Conservation (phyloP, 768 basidiomycete species). For the Russula abietina region DNA sequence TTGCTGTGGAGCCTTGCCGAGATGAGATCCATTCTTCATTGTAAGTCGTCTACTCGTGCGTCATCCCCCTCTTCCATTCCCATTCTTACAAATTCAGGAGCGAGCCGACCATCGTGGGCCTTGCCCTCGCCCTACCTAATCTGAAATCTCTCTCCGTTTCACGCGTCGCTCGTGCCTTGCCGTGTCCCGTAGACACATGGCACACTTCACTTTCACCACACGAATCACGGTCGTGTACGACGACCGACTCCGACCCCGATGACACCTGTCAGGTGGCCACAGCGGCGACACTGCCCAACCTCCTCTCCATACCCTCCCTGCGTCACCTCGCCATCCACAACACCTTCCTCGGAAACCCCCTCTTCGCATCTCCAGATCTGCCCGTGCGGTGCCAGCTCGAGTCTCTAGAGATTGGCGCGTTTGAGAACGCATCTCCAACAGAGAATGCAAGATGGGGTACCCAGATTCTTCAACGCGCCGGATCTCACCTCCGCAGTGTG, state of each 20-base stretch:
- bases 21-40: conserved; percentile 12
- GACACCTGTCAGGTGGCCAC: not conserved
- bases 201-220: not conserved
- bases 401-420: conserved; percentile 21
- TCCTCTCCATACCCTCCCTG: conserved; percentile 17
- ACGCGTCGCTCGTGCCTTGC: conserved; percentile 17
- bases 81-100: conserved; percentile 14
- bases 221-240: not conserved
- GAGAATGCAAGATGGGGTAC: conserved; percentile 18
- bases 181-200: not conserved
- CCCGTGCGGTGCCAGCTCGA: conserved; percentile 9
- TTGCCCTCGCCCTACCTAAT: conserved; percentile 20
- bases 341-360: conserved; percentile 20
- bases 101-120: conserved; percentile 19
- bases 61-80: not conserved
- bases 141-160: conserved; percentile 23
- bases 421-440: conserved; percentile 15
- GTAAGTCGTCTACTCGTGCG: conserved; percentile 18
- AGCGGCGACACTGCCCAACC: conserved; percentile 1
- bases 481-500: conserved; percentile 8
- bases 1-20: conserved; percentile 19
- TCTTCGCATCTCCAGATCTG: conserved; percentile 14
- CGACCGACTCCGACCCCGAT: not conserved
- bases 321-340: conserved; percentile 22
- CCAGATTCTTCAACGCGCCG: conserved; percentile 16